Evolutionary conservation across 352 stramenopile genomes (phyloP).

Genomic region (Pythium utonaiense): DNA sequence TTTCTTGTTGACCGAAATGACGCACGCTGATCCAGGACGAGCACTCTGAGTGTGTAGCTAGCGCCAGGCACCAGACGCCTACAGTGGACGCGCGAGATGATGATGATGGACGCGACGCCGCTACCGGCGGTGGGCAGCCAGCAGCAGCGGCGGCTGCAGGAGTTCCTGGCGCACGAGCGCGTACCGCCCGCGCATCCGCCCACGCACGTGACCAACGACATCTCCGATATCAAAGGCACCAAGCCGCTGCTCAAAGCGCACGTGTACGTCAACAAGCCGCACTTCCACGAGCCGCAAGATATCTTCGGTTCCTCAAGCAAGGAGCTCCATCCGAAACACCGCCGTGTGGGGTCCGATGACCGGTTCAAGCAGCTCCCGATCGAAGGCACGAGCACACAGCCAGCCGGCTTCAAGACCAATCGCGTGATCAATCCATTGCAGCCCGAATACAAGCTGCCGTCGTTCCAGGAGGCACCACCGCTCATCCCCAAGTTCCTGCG

Average conservation of each 20-base stretch:
- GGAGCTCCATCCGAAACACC: conserved; percentile 50
- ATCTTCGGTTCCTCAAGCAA: conserved; percentile 59
- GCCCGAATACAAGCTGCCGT: conserved; percentile 59
- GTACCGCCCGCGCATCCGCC: conserved; percentile 27
- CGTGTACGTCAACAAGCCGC: conserved; percentile 60
- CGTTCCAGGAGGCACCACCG: conserved; percentile 37
- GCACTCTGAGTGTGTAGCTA: too few relatives aligned
- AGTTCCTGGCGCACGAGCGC: conserved; percentile 43
- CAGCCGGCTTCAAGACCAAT: conserved; percentile 58
- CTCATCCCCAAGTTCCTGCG: conserved; percentile 63
- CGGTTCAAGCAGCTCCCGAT: conserved; percentile 71
- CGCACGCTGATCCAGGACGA: too few relatives aligned
- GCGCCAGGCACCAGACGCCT: too few relatives aligned
- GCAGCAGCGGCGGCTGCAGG: conserved; percentile 36
- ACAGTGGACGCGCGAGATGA: not conserved
- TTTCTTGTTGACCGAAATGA: not conserved
- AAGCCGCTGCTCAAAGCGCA: conserved; percentile 53
- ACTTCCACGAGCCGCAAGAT: conserved; percentile 59
- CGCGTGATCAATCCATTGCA: conserved; percentile 58
- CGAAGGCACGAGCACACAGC: conserved; percentile 45
- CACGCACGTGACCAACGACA: conserved; percentile 53
- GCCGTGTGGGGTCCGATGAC: conserved; percentile 46
- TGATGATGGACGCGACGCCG: conserved; percentile 7
- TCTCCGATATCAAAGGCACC: conserved; percentile 59
- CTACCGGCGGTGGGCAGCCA: conserved; percentile 13